A percentile compares a stretch with the other conserved stretches of the same genome.
Conservation (phyloP, 805 yeast genomes). For the Ogataea ramenticola region DNA sequence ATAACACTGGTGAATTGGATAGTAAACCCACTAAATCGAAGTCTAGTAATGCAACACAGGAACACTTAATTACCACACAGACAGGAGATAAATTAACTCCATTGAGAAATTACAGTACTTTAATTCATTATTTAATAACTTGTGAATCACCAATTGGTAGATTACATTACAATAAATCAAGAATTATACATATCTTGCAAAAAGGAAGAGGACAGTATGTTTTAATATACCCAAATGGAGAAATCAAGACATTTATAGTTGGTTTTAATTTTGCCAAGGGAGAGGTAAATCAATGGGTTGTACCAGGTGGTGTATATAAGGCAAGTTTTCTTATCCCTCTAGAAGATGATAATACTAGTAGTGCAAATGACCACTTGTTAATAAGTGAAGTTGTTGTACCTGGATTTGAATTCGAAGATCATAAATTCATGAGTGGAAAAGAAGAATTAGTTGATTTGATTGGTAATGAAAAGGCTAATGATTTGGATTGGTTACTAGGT, state of each 20-base stretch:
- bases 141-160: conserved; percentile 45
- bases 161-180: conserved; percentile 42
- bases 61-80: conserved; percentile 7
- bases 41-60: too few species aligned
- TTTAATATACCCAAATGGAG: conserved; percentile 43
- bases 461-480: conserved; percentile 29
- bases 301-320: conserved; percentile 53
- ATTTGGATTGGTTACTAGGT: conserved; percentile 31
- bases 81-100: conserved; percentile 14
- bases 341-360: conserved; percentile 16
- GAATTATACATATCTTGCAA: conserved; percentile 49
- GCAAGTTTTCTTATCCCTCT: conserved; percentile 44
- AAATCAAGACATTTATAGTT: conserved; percentile 40
- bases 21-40: too few species aligned
- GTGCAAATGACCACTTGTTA: conserved; percentile 32
- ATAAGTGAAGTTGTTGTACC: conserved; percentile 57
- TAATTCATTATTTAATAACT: conserved; percentile 46
- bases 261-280: conserved; percentile 42
- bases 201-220: conserved; percentile 51
- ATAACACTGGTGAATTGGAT: conserved; percentile 16
- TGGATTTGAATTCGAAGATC: conserved; percentile 52
- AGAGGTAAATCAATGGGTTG: conserved; percentile 54
- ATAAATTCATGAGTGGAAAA: conserved; percentile 32
- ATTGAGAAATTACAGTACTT: conserved; percentile 37
- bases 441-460: conserved; percentile 27